Base-by-base conservation (phyloP, 768 basidiomycete genomes). In the Dictyophora rubrovolvata region DNA sequence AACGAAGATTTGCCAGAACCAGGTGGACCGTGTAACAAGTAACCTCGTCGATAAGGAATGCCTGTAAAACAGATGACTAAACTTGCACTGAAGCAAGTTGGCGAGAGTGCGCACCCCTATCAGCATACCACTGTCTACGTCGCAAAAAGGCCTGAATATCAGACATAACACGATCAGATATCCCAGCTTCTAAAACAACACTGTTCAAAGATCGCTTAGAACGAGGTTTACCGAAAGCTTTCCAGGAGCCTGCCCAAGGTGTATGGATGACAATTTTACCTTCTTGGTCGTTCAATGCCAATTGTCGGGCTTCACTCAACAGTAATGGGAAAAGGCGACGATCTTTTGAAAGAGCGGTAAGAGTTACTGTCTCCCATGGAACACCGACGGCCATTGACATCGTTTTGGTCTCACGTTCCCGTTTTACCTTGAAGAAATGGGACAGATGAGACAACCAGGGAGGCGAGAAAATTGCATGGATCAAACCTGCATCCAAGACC, bases 1-100 rank as follows among this genome's bases (percentile, higher is more conserved):
- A 91, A 99, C 6, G 96, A 99, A 1, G 95, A 94, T 69, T 99
- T 99, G 53, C 96, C 96, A 0, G 93, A 96, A 16, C 96, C 96
- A 7, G 96, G 96, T 20, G 96, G 96, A 11, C 96, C 96, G 66
- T 98, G 83, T 16, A 99, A 74, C 10, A 99, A 80, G 70, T 97
- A 97, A 42, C 96, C 96, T 62, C 96, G 81, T 21, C 96, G 85
- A 69, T 98, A 99, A 0, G 96, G 96, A 60, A 99, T 96, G 17
- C 95, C 94, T 97, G 60, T 14, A 54, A 35, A 28, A 20, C 4
- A 46, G 37, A 35, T 61, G 35, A 49, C 57, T 61, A 48, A 16
- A 20, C 16, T 36, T 59, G 42, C 53, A 35, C 17, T 48, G 49
- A 56, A 55, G 34, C 49, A 56, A 55, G 34, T 48, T 28, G 48